Conservation (phyloP, 2,329 filamentous ascomycete genomes). For the Neurospora crassa region DNA sequence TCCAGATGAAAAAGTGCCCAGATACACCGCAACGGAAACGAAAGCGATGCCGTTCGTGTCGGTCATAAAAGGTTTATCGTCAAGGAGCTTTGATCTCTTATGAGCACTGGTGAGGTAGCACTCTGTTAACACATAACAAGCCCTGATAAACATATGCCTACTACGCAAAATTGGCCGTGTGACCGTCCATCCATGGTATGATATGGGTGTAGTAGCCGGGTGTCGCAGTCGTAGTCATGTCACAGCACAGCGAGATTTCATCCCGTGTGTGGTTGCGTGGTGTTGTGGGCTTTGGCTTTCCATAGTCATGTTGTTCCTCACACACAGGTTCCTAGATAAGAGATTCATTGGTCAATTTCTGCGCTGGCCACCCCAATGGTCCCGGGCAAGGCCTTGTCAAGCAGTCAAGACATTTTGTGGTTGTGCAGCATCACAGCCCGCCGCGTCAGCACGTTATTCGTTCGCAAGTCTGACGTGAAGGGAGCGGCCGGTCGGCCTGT, state of each 20-base stretch:
- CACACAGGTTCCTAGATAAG: conserved; percentile 2
- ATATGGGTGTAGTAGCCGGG: conserved; percentile 5
- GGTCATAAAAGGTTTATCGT: not conserved
- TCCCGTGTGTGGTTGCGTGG: conserved; percentile 3
- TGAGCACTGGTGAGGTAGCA: not conserved
- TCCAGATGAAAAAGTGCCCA: not conserved
- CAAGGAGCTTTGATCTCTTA: not conserved
- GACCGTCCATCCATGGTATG: not conserved
- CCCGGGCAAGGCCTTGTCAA: not conserved
- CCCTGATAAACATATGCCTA: not conserved
- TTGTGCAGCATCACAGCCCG: not conserved
- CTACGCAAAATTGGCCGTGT: not conserved
- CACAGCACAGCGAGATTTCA: conserved; percentile 1
- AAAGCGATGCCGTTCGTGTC: not conserved
- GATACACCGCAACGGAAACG: not conserved
- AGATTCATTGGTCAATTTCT: not conserved
- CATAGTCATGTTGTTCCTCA: not conserved
- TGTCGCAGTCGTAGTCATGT: not conserved
- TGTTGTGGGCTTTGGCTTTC: not conserved
- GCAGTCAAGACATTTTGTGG: not conserved
- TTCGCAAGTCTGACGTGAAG: not conserved
- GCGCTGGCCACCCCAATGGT: conserved; percentile 3
- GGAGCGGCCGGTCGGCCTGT: not conserved
- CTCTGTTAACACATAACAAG: not conserved
- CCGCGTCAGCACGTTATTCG: conserved; percentile 8